Evolutionary conservation across 2,329 filamentous ascomycete species (phyloP), one percentile per base, ranked within the genome.

Genomic region (Chaetoscypha palmicola): DNA sequence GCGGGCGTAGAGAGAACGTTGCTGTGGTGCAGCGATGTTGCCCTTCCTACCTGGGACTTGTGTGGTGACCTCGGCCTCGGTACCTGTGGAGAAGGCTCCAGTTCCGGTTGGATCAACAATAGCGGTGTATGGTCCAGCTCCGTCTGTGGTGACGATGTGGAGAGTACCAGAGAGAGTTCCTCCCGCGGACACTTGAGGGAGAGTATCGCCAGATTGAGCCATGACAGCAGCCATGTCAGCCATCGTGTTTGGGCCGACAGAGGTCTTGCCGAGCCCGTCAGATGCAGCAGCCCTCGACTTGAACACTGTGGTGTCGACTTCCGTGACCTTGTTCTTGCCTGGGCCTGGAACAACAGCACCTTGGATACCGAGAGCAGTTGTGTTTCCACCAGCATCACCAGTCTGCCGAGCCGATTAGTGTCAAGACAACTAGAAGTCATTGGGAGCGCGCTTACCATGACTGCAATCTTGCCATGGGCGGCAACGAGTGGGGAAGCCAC

Each of bases 111-210:
- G 64, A 56, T 81, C 80, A 60, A 83, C 76, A 69, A 77, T 77
- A 66, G 78, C 81, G 5, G 67, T 73, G 44, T 56, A 54, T 39
- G 57, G 57, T 14, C 80, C 80, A 47, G 75, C 79, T 46, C 80
- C 80, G 52, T 84, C 80, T 28, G 68, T 69, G 63, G 83, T 83
- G 60, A 83, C 77, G 61, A 83, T 79, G 64, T 82, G 79, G 8
- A 83, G 66, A 1, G 77, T 82, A 70, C 83, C 81, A 53, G 65
- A 65, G 48, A 83, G 54, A 43, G 68, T 54, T 45, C 79, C 80
- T 38, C 79, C 79, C 0, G 67, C 55, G 5, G 67, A 68, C 54
- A 83, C 65, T 64, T 83, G 78, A 9, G 80, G 77, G 19, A 83
- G 72, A 45, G 64, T 54, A 47, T 63, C 64, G 45, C 77, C 78